Percentiles rank a stretch among this genome's conserved stretches.
Conservation (phyloP, 1,284 basidiomycete genomes). For the Tremellales sp. region DNA sequence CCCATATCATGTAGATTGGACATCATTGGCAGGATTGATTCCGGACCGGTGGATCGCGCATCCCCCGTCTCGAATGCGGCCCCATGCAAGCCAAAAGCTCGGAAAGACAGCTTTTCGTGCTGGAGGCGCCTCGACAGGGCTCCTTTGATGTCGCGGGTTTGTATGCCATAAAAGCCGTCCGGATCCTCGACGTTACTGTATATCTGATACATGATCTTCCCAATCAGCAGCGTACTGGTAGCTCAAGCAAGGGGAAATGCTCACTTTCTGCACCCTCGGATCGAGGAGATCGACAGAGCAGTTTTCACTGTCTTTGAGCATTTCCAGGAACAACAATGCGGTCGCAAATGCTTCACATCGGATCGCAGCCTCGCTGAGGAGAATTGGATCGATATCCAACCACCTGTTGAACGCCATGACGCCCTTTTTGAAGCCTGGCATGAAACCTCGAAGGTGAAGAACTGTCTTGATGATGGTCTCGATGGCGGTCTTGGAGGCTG, state of each 20-base stretch:
- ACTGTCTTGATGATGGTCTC: conserved; percentile 67
- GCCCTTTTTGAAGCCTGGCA: conserved; percentile 51
- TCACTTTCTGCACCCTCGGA: conserved; percentile 31
- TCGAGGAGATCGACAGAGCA: conserved; percentile 13
- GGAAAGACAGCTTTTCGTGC: conserved; percentile 88
- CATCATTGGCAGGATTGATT: conserved; percentile 54
- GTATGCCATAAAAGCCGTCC: conserved; percentile 94
- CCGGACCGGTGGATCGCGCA: background rate
- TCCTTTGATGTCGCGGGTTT: conserved; percentile 65
- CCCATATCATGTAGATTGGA: conserved; percentile 80
- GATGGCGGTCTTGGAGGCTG: conserved; percentile 6
- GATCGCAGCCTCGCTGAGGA: conserved; percentile 71
- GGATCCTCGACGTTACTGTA: conserved; percentile 95
- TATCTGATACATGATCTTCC: conserved; percentile 72
- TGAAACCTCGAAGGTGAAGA: conserved; percentile 73
- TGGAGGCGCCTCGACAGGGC: conserved; percentile 80
- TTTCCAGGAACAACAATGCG: conserved; percentile 82
- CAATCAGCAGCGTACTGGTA: conserved; percentile 22
- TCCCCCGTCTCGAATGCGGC: conserved; percentile 65
- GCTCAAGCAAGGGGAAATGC: background rate
- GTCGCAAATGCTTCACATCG: conserved; percentile 79
- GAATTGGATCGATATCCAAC: conserved; percentile 70
- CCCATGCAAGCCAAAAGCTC: conserved; percentile 84
- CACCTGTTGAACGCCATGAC: conserved; percentile 71
- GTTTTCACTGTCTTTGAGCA: conserved; percentile 58